Evolutionary conservation across 768 basidiomycete genomes (phyloP).

Genomic region (Phylloporus sp.): DNA sequence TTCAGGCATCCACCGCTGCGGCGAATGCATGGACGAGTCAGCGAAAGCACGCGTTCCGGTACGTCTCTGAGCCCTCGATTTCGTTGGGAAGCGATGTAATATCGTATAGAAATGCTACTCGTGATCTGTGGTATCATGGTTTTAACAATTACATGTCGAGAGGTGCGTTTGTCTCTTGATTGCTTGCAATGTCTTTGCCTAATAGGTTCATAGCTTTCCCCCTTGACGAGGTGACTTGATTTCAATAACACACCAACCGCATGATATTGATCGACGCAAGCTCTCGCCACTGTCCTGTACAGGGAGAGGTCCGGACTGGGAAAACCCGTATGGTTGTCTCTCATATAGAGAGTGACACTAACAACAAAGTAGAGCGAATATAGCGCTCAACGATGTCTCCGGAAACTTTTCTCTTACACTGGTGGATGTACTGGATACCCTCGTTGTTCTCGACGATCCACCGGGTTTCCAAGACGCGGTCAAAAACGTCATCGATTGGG

Average conservation of each 20-base stretch:
- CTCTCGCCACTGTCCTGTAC: constrained; percentile 85
- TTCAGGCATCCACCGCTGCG: constrained; percentile 14
- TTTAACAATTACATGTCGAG: constrained; percentile 83
- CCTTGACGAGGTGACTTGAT: constrained; percentile 62
- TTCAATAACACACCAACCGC: constrained; percentile 4
- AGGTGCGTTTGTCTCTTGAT: constrained; percentile 43
- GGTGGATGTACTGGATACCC: constrained; percentile 78
- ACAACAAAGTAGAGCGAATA: constrained; percentile 48
- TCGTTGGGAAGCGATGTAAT: not conserved
- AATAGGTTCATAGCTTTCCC: constrained; percentile 60
- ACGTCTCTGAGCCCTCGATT: constrained; percentile 16
- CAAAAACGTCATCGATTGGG: constrained; percentile 71
- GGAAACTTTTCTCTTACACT: constrained; percentile 89
- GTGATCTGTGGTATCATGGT: constrained; percentile 86
- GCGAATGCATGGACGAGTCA: constrained; percentile 49
- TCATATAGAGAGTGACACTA: constrained; percentile 5
- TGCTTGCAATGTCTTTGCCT: constrained; percentile 14
- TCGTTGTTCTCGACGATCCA: constrained; percentile 82
- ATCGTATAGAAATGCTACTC: constrained; percentile 54
- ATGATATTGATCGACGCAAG: constrained; percentile 36
- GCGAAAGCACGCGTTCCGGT: constrained; percentile 56
- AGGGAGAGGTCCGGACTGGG: constrained; percentile 85
- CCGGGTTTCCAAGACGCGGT: constrained; percentile 82
- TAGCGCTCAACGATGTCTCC: constrained; percentile 85
- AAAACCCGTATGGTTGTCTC: constrained; percentile 57